A percentile compares a stretch with the other conserved stretches of the same genome.
phyloP scores from a whole-genome alignment of 768 basidiomycete genomes.

The Astraeus odoratus region DNA sequence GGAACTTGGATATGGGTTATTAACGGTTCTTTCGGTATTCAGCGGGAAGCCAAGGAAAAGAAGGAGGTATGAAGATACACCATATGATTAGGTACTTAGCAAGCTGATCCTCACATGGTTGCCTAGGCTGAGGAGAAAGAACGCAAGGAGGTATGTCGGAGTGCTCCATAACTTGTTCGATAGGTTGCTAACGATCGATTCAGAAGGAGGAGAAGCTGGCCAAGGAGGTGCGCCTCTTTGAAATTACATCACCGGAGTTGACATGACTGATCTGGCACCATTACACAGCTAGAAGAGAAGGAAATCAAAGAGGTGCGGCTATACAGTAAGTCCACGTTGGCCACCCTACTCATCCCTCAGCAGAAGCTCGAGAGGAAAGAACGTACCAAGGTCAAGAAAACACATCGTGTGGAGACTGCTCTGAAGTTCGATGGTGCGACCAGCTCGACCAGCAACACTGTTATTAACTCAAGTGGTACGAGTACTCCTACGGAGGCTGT shows the following conservation, averaged over 20 bases:
- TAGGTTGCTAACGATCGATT: conserved; percentile 2
- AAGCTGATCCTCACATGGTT: background rate
- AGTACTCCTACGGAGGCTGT: conserved; percentile 11
- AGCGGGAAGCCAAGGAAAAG: conserved; percentile 80
- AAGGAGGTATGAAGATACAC: conserved; percentile 40
- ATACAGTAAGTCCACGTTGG: background rate
- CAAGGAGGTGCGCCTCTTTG: conserved; percentile 42
- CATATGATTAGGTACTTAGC: conserved; percentile 1
- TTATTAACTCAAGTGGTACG: background rate
- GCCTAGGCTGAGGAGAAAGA: conserved; percentile 52
- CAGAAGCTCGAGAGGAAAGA: conserved; percentile 54
- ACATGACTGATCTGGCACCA: conserved; percentile 16
- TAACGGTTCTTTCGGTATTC: background rate
- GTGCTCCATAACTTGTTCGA: background rate
- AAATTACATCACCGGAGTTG: background rate
- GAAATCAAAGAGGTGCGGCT: conserved; percentile 39
- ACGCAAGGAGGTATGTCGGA: conserved; percentile 48
- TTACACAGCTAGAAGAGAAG: conserved; percentile 34
- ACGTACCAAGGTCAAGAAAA: conserved; percentile 49
- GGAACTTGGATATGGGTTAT: background rate
- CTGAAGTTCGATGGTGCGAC: conserved; percentile 18
- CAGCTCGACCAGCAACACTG: conserved; percentile 6
- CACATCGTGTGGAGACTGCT: conserved; percentile 29
- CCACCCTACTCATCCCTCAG: background rate
- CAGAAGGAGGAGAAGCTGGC: conserved; percentile 47